Percentiles rank a stretch among this genome's conserved stretches.
phyloP scores from a whole-genome alignment of 1,139 yeast genomes.

The Nadsonia starkeyi-henricii region DNA sequence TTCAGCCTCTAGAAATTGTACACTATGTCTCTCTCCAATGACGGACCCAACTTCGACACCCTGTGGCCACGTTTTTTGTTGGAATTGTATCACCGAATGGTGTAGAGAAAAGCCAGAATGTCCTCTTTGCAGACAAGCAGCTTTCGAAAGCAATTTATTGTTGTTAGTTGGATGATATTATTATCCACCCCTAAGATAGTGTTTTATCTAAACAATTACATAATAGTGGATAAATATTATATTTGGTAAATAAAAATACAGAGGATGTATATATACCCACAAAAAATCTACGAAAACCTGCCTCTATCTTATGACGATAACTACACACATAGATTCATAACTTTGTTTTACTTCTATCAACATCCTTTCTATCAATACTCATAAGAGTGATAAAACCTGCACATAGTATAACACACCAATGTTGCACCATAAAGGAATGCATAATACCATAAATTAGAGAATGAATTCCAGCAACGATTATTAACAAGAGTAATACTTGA shows the following conservation, averaged over 20 bases:
- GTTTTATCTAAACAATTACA: neutral
- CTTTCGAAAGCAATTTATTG: conserved; percentile 60
- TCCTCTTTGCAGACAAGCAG: conserved; percentile 73
- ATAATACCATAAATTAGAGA: conserved; percentile 21
- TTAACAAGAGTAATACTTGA: neutral
- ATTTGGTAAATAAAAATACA: too few relatives aligned
- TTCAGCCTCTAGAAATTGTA: conserved; percentile 56
- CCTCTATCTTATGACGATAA: too few relatives aligned
- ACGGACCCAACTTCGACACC: conserved; percentile 69
- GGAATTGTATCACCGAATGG: conserved; percentile 89
- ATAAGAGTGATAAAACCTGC: conserved; percentile 15
- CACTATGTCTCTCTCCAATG: conserved; percentile 73
- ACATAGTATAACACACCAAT: conserved; percentile 18
- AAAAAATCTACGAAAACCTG: too few relatives aligned
- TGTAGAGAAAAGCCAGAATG: conserved; percentile 76
- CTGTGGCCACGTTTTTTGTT: conserved; percentile 90
- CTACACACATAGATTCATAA: too few relatives aligned
- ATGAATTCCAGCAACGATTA: conserved; percentile 11
- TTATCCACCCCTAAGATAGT: too few relatives aligned
- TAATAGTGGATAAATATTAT: too few relatives aligned
- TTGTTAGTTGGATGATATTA: conserved; percentile 39
- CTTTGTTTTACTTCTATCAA: too few relatives aligned
- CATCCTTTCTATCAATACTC: too few relatives aligned
- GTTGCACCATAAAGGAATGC: conserved; percentile 24
- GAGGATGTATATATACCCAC: too few relatives aligned